phyloP scores from a whole-genome alignment of 371 early-diverging fungal genomes.

The Chytridiales sp. region DNA sequence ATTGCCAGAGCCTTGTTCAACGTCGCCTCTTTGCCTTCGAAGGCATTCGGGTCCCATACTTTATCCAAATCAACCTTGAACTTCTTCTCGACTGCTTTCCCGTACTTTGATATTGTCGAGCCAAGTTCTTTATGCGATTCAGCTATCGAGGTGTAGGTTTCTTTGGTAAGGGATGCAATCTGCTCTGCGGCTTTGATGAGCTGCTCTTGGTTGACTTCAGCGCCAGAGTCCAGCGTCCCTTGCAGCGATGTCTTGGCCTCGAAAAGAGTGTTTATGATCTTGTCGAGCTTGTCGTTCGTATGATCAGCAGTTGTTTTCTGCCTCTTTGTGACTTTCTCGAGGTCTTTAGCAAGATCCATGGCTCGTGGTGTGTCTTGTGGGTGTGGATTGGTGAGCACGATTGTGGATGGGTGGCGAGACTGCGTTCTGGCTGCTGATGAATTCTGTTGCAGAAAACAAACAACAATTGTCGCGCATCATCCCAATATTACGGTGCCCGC shows the following conservation, averaged over 20 bases:
- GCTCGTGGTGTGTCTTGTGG: no score
- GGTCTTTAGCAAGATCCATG: slow-evolving; percentile 2
- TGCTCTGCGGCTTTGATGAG: neutral
- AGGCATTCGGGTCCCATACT: slow-evolving; percentile 61
- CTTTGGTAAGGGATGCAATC: neutral
- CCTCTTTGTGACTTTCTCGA: slow-evolving; percentile 13
- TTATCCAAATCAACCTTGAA: slow-evolving; percentile 23
- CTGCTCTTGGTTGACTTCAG: neutral
- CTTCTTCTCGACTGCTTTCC: slow-evolving; percentile 75
- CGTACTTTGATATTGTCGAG: slow-evolving; percentile 60
- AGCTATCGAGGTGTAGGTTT: slow-evolving; percentile 11
- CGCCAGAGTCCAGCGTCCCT: neutral
- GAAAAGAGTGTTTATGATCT: neutral
- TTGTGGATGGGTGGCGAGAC: no score
- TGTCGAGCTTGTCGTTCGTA: neutral
- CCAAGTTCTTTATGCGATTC: slow-evolving; percentile 72
- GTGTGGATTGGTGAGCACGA: no score
- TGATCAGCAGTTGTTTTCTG: neutral
- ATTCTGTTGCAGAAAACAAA: no score
- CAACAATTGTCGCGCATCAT: no score
- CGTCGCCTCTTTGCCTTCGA: slow-evolving; percentile 58
- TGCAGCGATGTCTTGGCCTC: neutral
- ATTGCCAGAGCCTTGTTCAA: slow-evolving; percentile 62
- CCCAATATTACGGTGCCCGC: no score
- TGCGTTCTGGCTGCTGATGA: no score